Evolutionary conservation across 768 basidiomycete species (phyloP).

Genomic region (Lactarius deliciosus): DNA sequence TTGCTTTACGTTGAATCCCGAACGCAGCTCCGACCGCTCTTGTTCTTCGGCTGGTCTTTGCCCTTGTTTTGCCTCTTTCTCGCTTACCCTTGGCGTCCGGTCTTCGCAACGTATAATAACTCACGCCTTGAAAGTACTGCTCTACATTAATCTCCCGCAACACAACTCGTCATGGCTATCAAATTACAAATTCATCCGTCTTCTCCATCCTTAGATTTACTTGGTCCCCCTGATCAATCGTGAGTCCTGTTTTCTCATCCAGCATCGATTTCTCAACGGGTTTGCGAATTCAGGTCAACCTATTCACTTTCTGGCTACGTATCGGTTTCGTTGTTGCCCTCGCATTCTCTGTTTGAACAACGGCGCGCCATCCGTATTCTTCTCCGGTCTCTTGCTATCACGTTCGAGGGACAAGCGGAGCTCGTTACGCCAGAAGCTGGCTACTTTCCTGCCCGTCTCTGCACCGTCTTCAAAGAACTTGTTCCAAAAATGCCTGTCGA

Average conservation of each 20-base stretch:
- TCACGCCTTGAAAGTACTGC: not conserved
- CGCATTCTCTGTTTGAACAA: slow-evolving; percentile 56
- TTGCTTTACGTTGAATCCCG: not conserved
- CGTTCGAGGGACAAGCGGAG: slow-evolving; percentile 87
- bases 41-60: slow-evolving; percentile 2
- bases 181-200: slow-evolving; percentile 62
- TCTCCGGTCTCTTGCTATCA: slow-evolving; percentile 68
- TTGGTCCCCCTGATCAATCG: slow-evolving; percentile 65
- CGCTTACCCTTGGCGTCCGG: not conserved
- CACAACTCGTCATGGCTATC: slow-evolving; percentile 54
- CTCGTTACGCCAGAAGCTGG: slow-evolving; percentile 60
- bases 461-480: slow-evolving; percentile 64
- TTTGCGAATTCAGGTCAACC: slow-evolving; percentile 54
- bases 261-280: slow-evolving; percentile 7
- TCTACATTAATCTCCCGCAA: not conserved
- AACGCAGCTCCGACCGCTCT: not conserved
- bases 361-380: slow-evolving; percentile 51
- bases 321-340: slow-evolving; percentile 58
- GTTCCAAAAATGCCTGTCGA: slow-evolving; percentile 53
- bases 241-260: slow-evolving; percentile 40
- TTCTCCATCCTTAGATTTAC: slow-evolving; percentile 60
- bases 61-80: slow-evolving; percentile 13
- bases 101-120: slow-evolving; percentile 14
- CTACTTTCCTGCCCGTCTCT: slow-evolving; percentile 69
- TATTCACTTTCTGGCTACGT: slow-evolving; percentile 89